Base-by-base conservation (phyloP, 2,329 filamentous ascomycete genomes). In the Hypoxylon sp. region DNA sequence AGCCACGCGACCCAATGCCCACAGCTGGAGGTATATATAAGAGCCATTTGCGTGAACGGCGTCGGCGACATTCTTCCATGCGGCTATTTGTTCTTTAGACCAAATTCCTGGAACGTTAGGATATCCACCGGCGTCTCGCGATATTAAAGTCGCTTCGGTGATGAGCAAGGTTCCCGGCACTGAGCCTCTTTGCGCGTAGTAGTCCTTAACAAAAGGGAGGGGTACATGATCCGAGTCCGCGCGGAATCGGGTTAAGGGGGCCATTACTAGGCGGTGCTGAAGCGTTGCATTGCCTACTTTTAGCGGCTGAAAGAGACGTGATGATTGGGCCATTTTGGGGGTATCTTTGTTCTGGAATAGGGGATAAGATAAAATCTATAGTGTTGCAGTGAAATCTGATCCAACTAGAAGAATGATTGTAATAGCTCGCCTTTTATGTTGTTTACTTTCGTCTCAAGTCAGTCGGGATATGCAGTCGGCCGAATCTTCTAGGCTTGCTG, bases 11-110 rank as follows among this genome's bases (percentile, higher is more conserved):
- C 89, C 88, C 5, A 88, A 76, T 0, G 83, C 84, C 85, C 85
- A 90, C 1, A 91, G 79, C 74, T 91, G 89, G 11, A 83, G 74
- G 78, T 82, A 90, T 71, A 90, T 87, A 74, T 83, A 86, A 31
- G 82, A 83, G 47, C 86, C 85, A 74, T 89, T 87, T 33, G 80
- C 80, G 77, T 91, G 89, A 5, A 91, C 87, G 2, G 83, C 85
- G 52, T 87, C 84, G 1, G 86, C 88, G 59, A 90, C 79, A 35
- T 82, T 78, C 64, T 83, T 86, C 88, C 88, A 91, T 0, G 81
- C 85, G 1, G 81, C 80, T 61, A 88, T 80, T 70, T 89, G 86
- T 6, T 80, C 82, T 2, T 82, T 76, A 59, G 74, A 84, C 76
- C 82, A 89, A 70, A 90, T 86, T 2, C 86, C 87, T 0, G 88